Base-by-base conservation (phyloP, 1,139 yeast genomes). In the Diutina pseudorugosa region DNA sequence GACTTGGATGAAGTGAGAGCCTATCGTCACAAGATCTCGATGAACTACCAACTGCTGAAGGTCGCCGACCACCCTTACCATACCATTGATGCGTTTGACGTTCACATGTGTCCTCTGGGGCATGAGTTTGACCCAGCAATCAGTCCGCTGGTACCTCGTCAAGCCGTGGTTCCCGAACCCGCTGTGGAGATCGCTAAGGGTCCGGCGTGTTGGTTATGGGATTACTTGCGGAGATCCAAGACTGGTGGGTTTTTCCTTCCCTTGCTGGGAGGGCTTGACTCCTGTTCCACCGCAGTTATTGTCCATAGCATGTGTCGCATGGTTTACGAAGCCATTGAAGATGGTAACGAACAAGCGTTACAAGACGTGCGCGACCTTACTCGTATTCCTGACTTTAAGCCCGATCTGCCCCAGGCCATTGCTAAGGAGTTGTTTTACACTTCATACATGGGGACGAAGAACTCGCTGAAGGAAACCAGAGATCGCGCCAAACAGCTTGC, bases 191-290 rank as follows among this genome's bases (percentile, higher is more conserved):
- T 93, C 57, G 98, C 98, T 0, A 72, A 87, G 52, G 98, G 98
- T 0, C 99, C 98, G 1, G 98, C 99, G 0, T 93, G 98, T 65
- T 93, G 99, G 99, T 68, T 93, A 57, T 93, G 99, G 99, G 99
- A 93, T 65, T 93, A 93, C 63, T 75, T 93, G 57, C 77, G 99
- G 64, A 79, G 98, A 59, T 88, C 95, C 57, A 80, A 80, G 58
- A 85, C 93, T 55, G 90, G 91, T 0, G 99, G 99, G 0, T 93
- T 77, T 65, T 94, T 93, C 67, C 73, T 93, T 51, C 98, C 99
- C 0, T 73, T 93, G 51, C 85, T 95, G 65, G 99, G 99, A 20
- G 99, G 99, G 51, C 91, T 94, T 57, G 99, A 93, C 65, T 86
- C 96, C 25, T 94, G 98, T 71, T 96, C 98, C 1, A 94, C 98